Percentiles rank a stretch among this genome's conserved stretches.
These are phyloP conservation scores for Ustilago trichophora DNA, from an alignment of 1,284 basidiomycete species.

Conservation along the genomic window DNA sequence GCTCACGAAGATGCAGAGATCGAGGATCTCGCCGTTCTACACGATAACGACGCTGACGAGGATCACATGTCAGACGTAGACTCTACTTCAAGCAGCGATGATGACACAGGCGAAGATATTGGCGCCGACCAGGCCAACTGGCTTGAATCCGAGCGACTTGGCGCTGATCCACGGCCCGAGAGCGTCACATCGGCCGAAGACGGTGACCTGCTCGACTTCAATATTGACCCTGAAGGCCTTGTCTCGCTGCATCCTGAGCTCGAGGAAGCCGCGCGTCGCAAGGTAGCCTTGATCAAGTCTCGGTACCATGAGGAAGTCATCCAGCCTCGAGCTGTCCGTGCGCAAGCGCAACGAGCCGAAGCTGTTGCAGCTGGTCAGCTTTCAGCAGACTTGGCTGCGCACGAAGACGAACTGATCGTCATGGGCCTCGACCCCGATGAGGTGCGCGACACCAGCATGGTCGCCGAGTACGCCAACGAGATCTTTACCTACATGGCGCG, in stretches of 20 bases:
- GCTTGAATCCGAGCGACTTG: conserved; percentile 39
- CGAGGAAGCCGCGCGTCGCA: conserved; percentile 57
- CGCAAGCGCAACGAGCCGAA: conserved; percentile 52
- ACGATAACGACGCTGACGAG: conserved; percentile 22
- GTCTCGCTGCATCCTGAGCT: conserved; percentile 61
- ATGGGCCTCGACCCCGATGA: conserved; percentile 70
- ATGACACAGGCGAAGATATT: conserved; percentile 27
- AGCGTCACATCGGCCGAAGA: conserved; percentile 51
- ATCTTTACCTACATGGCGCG: conserved; percentile 92
- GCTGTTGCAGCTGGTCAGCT: conserved; percentile 55
- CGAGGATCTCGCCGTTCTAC: conserved; percentile 11
- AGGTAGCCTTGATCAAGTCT: conserved; percentile 54
- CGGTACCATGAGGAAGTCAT: conserved; percentile 56
- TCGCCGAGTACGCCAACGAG: conserved; percentile 95
- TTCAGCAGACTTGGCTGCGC: conserved; percentile 53
- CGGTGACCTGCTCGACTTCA: conserved; percentile 47
- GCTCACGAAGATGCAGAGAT: conserved; percentile 25
- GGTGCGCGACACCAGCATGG: conserved; percentile 92
- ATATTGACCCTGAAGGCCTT: conserved; percentile 61
- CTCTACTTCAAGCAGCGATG: conserved; percentile 41
- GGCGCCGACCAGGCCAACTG: conserved; percentile 24
- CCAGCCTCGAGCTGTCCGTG: conserved; percentile 45
- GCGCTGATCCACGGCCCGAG: conserved; percentile 29
- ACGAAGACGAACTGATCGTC: conserved; percentile 60
- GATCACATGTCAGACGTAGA: conserved; percentile 44